These are phyloP conservation scores for Raddia guianensis DNA, from an alignment of 176 grass and related monocot genomes.

Conservation along the genomic window DNA sequence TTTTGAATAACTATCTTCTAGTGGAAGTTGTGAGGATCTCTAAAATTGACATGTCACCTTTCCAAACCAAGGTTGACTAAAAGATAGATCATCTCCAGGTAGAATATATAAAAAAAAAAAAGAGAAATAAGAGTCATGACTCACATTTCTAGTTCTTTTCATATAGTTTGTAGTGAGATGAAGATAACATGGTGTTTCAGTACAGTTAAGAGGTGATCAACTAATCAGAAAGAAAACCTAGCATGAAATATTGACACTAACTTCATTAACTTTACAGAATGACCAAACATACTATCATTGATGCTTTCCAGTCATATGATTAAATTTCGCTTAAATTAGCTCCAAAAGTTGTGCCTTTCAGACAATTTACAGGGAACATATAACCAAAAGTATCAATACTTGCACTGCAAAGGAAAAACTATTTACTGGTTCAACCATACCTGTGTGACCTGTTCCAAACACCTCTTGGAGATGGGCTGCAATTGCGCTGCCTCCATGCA, in stretches of 20 bases:
- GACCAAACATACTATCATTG: constrained; percentile 2
- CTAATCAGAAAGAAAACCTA: constrained; percentile 13
- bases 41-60: constrained; percentile 18
- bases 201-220: constrained; percentile 21
- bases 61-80: constrained; percentile 28
- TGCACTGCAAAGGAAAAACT: constrained; percentile 13
- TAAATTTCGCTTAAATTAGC: constrained; percentile 5
- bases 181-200: constrained; percentile 24
- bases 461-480: constrained; percentile 67
- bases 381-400: constrained; percentile 23
- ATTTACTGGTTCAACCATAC: constrained; percentile 42
- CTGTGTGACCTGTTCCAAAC: constrained; percentile 60
- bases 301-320: constrained; percentile 10
- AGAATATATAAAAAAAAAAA: constrained; percentile 24
- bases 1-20: constrained; percentile 28
- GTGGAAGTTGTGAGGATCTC: constrained; percentile 15
- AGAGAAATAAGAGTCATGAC: background rate
- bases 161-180: constrained; percentile 6
- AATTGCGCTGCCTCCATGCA: constrained; percentile 60
- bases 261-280: constrained; percentile 28
- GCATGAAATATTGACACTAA: constrained; percentile 14
- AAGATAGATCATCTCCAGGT: constrained; percentile 25
- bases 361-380: constrained; percentile 12
- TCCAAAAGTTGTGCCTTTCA: constrained; percentile 6
- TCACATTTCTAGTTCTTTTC: background rate